Percentiles rank a stretch among this genome's conserved stretches.
Conservation (phyloP, 2,329 filamentous ascomycete genomes). For the Calonectria hongkongensis region DNA sequence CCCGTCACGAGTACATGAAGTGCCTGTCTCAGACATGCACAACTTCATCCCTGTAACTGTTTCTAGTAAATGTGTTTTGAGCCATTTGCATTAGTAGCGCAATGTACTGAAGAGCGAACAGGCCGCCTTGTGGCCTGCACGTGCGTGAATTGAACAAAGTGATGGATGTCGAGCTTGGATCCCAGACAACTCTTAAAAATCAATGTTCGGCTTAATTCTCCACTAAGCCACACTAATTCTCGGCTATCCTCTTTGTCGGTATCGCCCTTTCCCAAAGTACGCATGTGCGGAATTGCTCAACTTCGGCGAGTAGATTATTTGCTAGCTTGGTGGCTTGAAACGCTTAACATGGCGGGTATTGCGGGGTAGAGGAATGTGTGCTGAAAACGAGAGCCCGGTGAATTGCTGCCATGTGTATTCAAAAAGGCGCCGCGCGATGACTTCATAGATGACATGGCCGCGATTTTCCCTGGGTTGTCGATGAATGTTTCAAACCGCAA, state of each 20-base stretch:
- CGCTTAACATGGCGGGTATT: not conserved
- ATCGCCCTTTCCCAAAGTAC: slow-evolving; percentile 1
- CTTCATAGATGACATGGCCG: slow-evolving; percentile 1
- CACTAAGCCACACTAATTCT: slow-evolving; percentile 10
- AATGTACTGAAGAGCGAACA: slow-evolving; percentile 4
- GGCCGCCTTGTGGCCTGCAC: slow-evolving; percentile 9
- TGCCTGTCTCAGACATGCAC: slow-evolving; percentile 7
- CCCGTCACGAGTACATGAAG: slow-evolving; percentile 1
- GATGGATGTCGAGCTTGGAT: slow-evolving; percentile 12
- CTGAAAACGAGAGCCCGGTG: not conserved
- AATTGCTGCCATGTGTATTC: too few species aligned
- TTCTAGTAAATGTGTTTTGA: slow-evolving; percentile 16
- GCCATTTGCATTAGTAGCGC: slow-evolving; percentile 20
- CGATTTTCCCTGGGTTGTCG: not conserved
- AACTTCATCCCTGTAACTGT: slow-evolving; percentile 6
- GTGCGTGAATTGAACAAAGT: not conserved
- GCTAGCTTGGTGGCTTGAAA: slow-evolving; percentile 9
- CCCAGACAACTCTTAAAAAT: slow-evolving; percentile 1
- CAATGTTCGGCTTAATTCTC: slow-evolving; percentile 1
- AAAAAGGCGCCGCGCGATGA: not conserved
- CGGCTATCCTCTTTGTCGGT: slow-evolving; percentile 22
- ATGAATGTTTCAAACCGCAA: not conserved
- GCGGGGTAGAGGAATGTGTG: not conserved
- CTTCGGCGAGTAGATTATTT: slow-evolving; percentile 8
- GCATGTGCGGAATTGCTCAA: not conserved